Evolutionary conservation across 768 basidiomycete species (phyloP).

Genomic region (Mycena vulgaris): DNA sequence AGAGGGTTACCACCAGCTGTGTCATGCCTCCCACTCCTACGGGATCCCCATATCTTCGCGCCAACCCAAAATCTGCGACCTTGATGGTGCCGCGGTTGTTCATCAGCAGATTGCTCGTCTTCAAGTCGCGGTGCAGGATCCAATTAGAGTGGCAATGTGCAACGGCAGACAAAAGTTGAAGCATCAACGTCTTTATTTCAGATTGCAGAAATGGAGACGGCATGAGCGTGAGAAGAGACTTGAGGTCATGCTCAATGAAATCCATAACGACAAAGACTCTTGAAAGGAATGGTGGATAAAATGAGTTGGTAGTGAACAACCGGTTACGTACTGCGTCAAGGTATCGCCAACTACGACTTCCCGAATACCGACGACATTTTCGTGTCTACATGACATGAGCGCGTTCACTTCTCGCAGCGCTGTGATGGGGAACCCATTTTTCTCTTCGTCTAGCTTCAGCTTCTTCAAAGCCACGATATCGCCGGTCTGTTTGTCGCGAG

Average conservation of each 20-base stretch:
- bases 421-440: conserved; percentile 98
- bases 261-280: conserved; percentile 99
- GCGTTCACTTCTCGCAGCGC: conserved; percentile 95
- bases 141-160: conserved; percentile 95
- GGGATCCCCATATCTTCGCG: conserved; percentile 96
- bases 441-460: conserved; percentile 98
- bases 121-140: conserved; percentile 98
- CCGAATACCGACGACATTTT: conserved; percentile 96
- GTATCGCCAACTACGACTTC: conserved; percentile 99
- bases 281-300: conserved; percentile 41
- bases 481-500: conserved; percentile 93
- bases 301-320: conserved; percentile 47
- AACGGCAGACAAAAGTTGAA: conserved; percentile 94
- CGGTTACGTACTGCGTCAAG: conserved; percentile 93
- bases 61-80: conserved; percentile 98
- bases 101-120: conserved; percentile 98
- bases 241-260: conserved; percentile 99
- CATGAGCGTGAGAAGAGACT: conserved; percentile 95
- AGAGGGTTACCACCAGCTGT: conserved; percentile 97
- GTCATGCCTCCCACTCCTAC: conserved; percentile 97
- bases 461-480: conserved; percentile 98
- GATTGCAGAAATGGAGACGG: conserved; percentile 97
- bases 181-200: conserved; percentile 97
- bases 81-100: conserved; percentile 99
- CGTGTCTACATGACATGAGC: conserved; percentile 94